A percentile compares a stretch with the other conserved stretches of the same genome.
phyloP scores from a whole-genome alignment of 2,329 filamentous ascomycete species.

The Plectosphaerella plurivora region DNA sequence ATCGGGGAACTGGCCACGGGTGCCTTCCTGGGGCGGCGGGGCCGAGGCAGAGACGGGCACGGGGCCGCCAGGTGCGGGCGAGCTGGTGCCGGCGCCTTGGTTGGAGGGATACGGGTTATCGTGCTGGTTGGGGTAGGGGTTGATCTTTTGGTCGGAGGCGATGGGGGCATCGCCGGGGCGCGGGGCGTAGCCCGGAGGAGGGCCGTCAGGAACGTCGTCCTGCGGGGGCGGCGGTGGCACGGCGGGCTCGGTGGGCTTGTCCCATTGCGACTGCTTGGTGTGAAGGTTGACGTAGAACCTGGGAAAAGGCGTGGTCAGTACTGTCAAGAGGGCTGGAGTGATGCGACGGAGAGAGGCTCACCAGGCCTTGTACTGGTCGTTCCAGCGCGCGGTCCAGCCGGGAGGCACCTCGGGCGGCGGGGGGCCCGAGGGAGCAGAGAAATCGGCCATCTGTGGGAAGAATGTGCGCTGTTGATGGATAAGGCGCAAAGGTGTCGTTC shows the following conservation, averaged over 20 bases:
- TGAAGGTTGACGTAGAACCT: slow-evolving; percentile 90
- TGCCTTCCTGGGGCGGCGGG: slow-evolving; percentile 20
- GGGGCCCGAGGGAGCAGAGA: slow-evolving; percentile 47
- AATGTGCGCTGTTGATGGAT: neutral
- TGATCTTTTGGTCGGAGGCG: slow-evolving; percentile 51
- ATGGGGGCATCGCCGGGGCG: slow-evolving; percentile 30
- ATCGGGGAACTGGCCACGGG: slow-evolving; percentile 19
- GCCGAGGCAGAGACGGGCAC: slow-evolving; percentile 25
- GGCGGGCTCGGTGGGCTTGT: slow-evolving; percentile 69
- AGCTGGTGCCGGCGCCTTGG: slow-evolving; percentile 18
- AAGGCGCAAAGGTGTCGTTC: neutral
- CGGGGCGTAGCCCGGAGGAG: slow-evolving; percentile 64
- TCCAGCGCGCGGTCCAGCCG: slow-evolving; percentile 83
- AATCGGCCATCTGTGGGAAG: slow-evolving; percentile 46
- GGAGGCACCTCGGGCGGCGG: slow-evolving; percentile 53
- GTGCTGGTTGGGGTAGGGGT: slow-evolving; percentile 21
- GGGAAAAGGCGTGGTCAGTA: slow-evolving; percentile 3
- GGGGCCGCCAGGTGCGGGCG: slow-evolving; percentile 26
- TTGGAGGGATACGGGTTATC: slow-evolving; percentile 20
- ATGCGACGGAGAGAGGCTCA: slow-evolving; percentile 23
- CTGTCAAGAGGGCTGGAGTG: no score
- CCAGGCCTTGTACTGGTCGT: slow-evolving; percentile 86
- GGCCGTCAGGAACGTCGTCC: slow-evolving; percentile 43
- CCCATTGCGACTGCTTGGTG: slow-evolving; percentile 90
- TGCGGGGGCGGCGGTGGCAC: slow-evolving; percentile 43